phyloP scores from a whole-genome alignment of 2,329 filamentous ascomycete species.

The Aureobasidium sp. region DNA sequence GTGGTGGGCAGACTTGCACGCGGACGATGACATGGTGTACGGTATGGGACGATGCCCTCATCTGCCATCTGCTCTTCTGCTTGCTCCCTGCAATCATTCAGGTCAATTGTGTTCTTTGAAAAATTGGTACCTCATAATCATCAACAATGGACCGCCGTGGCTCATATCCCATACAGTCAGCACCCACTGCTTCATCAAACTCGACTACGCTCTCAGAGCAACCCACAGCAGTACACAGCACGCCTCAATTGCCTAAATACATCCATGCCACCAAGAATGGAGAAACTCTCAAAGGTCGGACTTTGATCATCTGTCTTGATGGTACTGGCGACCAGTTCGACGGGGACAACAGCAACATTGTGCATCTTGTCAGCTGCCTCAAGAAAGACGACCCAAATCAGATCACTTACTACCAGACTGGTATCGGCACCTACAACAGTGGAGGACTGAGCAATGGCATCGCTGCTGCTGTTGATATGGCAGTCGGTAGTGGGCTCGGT shows the following conservation, averaged over 20 bases:
- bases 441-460: conserved; percentile 35
- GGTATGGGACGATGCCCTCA: neutral
- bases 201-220: neutral
- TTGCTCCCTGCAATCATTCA: neutral
- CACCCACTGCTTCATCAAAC: conserved; percentile 5
- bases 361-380: conserved; percentile 38
- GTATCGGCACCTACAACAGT: conserved; percentile 40
- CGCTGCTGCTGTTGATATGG: conserved; percentile 37
- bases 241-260: conserved; percentile 21
- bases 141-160: neutral
- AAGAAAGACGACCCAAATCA: conserved; percentile 37
- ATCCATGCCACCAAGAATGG: conserved; percentile 26
- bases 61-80: neutral
- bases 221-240: neutral
- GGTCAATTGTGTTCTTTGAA: neutral
- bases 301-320: conserved; percentile 38
- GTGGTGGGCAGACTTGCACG: neutral
- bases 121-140: neutral
- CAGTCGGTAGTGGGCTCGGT: conserved; percentile 38
- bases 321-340: conserved; percentile 42
- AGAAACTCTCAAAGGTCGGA: conserved; percentile 22
- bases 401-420: conserved; percentile 39
- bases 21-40: neutral
- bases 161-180: conserved; percentile 19
- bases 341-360: conserved; percentile 40